phyloP scores from a whole-genome alignment of 2,329 filamentous ascomycete genomes.

The Trichoderma asperellum region DNA sequence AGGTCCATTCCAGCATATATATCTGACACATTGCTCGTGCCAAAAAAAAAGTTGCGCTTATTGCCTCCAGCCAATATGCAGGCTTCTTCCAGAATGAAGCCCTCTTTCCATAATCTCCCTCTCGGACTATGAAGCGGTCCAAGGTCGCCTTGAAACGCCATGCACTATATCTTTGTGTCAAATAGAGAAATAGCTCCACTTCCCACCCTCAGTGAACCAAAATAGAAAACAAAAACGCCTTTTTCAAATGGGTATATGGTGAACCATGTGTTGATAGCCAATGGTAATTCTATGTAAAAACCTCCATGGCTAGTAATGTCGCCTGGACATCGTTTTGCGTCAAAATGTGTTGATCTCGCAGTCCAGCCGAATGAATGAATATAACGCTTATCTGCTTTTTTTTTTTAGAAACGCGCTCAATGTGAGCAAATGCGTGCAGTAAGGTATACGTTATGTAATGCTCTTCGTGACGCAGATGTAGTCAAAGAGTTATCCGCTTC shows the following conservation, averaged over 20 bases:
- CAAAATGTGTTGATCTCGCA: constrained; percentile 7
- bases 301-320: constrained; percentile 1
- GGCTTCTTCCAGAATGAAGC: constrained; percentile 19
- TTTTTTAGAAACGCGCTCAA: background rate
- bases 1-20: constrained; percentile 13
- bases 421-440: background rate
- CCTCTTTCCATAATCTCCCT: constrained; percentile 13
- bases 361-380: background rate
- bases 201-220: constrained; percentile 9
- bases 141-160: constrained; percentile 31
- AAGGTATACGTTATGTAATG: background rate
- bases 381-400: background rate
- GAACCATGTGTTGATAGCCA: constrained; percentile 18
- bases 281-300: constrained; percentile 9
- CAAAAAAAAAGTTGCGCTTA: background rate
- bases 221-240: constrained; percentile 24
- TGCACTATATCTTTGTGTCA: constrained; percentile 27
- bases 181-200: constrained; percentile 18
- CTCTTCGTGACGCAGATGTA: background rate
- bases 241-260: constrained; percentile 28
- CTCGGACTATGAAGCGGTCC: constrained; percentile 14
- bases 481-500: background rate
- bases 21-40: constrained; percentile 6
- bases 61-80: constrained; percentile 2
- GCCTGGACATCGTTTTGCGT: background rate